Base-by-base conservation (phyloP, 495 filamentous ascomycete genomes). In the Neurospora sp. region DNA sequence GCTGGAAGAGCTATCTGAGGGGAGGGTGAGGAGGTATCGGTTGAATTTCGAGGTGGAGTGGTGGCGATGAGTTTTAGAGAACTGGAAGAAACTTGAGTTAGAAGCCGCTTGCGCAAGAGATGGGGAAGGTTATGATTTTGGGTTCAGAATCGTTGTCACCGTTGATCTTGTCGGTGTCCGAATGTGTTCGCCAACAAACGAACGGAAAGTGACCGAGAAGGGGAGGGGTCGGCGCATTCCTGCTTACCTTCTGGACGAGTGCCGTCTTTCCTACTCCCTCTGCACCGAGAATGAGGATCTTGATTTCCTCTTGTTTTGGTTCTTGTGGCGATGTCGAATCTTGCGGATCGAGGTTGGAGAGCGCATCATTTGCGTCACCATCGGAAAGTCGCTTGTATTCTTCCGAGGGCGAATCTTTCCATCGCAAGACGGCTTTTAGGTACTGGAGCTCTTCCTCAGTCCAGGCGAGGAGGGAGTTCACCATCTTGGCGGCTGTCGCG, bases 251-350 rank as follows among this genome's bases (percentile, higher is more conserved):
- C 0, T 81, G 83, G 5, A 86, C 72, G 15, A 86, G 76, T 15
- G 82, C 78, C 3, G 83, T 84, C 76, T 86, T 86, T 17, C 84
- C 83, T 62, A 77, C 78, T 1, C 81, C 82, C 13, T 82, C 80
- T 0, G 77, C 80, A 34, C 84, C 84, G 24, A 85, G 73, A 36
- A 85, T 77, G 19, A 86, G 76, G 34, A 85, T 73, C 70, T 80
- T 79, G 74, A 86, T 82, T 66, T 84, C 80, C 38, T 78, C 74
- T 45, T 71, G 71, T 40, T 72, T 71, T 21, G 42, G 37, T 28
- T 43, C 24, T 62, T 54, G n/a, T 71, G 71, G 21, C 71, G 70
- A 6, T 42, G 39, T 21, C 72, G 28, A n/a, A 37, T 62, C 19
- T 24, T 54, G 24, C 19, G 70, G 13, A n/a, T 48, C 39, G 19